These are phyloP conservation scores for Puccinia polysora DNA, from an alignment of 1,284 basidiomycete genomes.

Conservation along the genomic window DNA sequence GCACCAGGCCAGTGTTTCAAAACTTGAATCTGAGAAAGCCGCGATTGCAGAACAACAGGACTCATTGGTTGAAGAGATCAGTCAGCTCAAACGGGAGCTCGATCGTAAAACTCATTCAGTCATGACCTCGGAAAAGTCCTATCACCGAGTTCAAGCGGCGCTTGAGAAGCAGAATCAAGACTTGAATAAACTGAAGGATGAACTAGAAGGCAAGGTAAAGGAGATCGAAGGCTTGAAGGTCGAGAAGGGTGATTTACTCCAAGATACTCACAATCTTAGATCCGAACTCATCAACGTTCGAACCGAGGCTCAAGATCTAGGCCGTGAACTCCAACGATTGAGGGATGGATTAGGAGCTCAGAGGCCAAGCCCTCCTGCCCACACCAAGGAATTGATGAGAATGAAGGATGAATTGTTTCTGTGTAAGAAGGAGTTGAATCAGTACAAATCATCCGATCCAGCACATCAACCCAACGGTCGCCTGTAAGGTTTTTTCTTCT, in stretches of 20 bases:
- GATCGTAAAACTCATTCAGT: neutral
- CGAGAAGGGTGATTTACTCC: constrained; percentile 1
- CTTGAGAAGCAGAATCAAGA: constrained; percentile 18
- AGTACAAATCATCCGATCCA: constrained; percentile 15
- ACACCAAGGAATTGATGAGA: constrained; percentile 21
- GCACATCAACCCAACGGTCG: neutral
- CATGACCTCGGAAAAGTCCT: constrained; percentile 17
- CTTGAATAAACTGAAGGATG: neutral
- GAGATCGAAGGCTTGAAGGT: constrained; percentile 21
- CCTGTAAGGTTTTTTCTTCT: neutral
- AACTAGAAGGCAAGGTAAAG: constrained; percentile 25
- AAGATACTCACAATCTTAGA: constrained; percentile 27
- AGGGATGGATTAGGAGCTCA: constrained; percentile 15
- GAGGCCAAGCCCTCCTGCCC: neutral
- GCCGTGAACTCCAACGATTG: constrained; percentile 15
- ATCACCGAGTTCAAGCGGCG: constrained; percentile 15
- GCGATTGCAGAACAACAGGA: constrained; percentile 11
- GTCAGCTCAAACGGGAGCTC: constrained; percentile 2
- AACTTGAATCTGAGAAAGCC: constrained; percentile 25
- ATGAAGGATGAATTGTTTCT: constrained; percentile 22
- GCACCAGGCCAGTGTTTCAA: constrained; percentile 13
- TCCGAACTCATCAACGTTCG: constrained; percentile 32
- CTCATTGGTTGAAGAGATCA: constrained; percentile 7
- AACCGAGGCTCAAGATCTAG: constrained; percentile 24
- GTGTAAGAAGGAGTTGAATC: constrained; percentile 34